These are phyloP conservation scores for Suzukiozyma palmioleophila DNA, from an alignment of 1,139 yeast species.

Conservation along the genomic window DNA sequence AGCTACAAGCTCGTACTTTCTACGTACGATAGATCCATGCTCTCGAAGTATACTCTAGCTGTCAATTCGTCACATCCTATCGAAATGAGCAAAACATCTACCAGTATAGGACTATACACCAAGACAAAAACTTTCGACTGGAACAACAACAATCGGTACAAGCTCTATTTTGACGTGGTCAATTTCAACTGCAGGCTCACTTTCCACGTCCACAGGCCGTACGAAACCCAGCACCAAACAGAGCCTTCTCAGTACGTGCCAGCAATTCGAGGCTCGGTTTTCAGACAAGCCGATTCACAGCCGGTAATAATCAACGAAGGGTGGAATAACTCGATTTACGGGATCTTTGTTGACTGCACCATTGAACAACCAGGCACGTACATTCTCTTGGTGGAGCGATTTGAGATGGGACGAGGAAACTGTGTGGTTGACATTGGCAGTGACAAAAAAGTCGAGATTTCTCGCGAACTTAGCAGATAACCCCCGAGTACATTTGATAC, in stretches of 20 bases:
- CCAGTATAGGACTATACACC: conserved; percentile 34
- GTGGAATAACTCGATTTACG: conserved; percentile 43
- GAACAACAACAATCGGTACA: conserved; percentile 35
- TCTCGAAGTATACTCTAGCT: conserved; percentile 10
- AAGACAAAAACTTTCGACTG: conserved; percentile 25
- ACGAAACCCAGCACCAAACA: conserved; percentile 16
- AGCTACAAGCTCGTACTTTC: conserved; percentile 33
- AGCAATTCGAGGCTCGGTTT: conserved; percentile 41
- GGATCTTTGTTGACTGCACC: conserved; percentile 36
- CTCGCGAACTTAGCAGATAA: no score
- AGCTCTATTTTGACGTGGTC: conserved; percentile 21
- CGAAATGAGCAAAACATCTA: conserved; percentile 16
- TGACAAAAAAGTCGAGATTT: conserved; percentile 8
- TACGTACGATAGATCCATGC: conserved; percentile 17
- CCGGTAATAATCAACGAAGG: conserved; percentile 32
- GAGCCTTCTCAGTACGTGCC: conserved; percentile 30
- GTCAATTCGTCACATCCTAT: conserved; percentile 10
- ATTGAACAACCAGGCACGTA: conserved; percentile 26
- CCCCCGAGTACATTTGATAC: no score
- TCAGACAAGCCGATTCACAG: conserved; percentile 22
- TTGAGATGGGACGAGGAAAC: conserved; percentile 43
- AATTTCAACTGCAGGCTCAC: conserved; percentile 19
- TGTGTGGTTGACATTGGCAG: conserved; percentile 37
- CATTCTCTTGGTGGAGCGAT: conserved; percentile 43
- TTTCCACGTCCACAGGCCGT: conserved; percentile 23